phyloP scores from a whole-genome alignment of 1,139 yeast species.

The Kluyveromyces marxianus region DNA sequence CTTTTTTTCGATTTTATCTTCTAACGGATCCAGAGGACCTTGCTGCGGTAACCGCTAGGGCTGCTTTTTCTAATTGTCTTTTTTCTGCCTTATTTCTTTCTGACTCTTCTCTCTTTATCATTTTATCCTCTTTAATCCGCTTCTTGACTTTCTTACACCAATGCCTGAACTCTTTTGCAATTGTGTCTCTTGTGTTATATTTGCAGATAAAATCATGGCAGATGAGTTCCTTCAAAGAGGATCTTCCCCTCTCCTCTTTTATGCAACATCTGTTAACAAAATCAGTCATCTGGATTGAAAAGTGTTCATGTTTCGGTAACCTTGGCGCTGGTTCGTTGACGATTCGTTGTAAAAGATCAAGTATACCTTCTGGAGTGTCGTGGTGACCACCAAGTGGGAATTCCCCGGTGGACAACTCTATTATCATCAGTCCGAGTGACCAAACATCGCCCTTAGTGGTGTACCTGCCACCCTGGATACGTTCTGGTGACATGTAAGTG shows the following conservation, averaged over 20 bases:
- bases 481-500: constrained; percentile 95
- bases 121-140: constrained; percentile 25
- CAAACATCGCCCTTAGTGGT: constrained; percentile 93
- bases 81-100: constrained; percentile 26
- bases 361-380: constrained; percentile 76
- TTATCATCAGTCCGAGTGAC: constrained; percentile 87
- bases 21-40: constrained; percentile 4
- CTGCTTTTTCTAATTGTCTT: constrained; percentile 21
- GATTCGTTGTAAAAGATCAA: constrained; percentile 82
- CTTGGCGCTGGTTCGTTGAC: constrained; percentile 90
- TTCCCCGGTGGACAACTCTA: constrained; percentile 79
- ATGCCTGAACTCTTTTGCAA: constrained; percentile 22
- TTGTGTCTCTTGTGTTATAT: constrained; percentile 18
- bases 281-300: constrained; percentile 42
- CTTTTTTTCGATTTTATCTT: no score
- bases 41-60: constrained; percentile 19
- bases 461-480: constrained; percentile 90
- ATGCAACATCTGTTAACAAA: constrained; percentile 63
- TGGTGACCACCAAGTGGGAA: constrained; percentile 50
- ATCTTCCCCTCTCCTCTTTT: constrained; percentile 56
- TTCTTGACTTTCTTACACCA: constrained; percentile 29
- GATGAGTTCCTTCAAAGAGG: constrained; percentile 54
- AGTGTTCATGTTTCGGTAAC: constrained; percentile 38
- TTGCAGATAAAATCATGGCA: constrained; percentile 27
- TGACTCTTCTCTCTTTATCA: constrained; percentile 24